These are phyloP conservation scores for Tylopilus cervinicoccineus DNA, from an alignment of 768 basidiomycete species.

Conservation along the genomic window DNA sequence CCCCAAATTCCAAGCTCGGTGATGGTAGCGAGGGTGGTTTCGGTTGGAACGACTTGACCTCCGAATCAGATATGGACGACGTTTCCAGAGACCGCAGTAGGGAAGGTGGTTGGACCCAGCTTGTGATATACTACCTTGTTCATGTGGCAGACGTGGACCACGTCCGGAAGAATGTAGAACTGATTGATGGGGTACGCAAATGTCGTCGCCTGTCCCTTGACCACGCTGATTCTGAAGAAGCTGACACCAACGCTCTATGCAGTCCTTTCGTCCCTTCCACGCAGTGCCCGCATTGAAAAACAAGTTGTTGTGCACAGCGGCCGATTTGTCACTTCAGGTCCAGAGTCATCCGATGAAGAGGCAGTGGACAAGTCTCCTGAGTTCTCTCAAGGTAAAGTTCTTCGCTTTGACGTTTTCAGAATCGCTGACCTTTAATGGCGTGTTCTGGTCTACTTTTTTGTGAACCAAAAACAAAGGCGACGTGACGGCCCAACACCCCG, in stretches of 20 bases:
- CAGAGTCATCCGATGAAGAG: not conserved
- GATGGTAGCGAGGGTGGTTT: constrained; percentile 28
- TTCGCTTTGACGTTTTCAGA: not conserved
- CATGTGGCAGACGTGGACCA: constrained; percentile 35
- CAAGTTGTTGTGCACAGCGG: constrained; percentile 73
- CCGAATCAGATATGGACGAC: constrained; percentile 30
- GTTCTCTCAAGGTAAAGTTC: constrained; percentile 38
- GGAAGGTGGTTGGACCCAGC: constrained; percentile 50
- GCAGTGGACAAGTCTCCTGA: constrained; percentile 36
- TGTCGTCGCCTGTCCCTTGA: not conserved
- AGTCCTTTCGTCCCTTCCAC: constrained; percentile 63
- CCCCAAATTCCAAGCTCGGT: constrained; percentile 44
- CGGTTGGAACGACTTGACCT: constrained; percentile 14
- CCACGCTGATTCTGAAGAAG: constrained; percentile 4
- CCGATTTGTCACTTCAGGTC: constrained; percentile 39
- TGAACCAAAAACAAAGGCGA: constrained; percentile 12
- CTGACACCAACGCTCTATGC: constrained; percentile 51
- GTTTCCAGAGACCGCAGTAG: constrained; percentile 21
- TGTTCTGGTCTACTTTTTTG: not conserved
- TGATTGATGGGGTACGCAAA: constrained; percentile 17
- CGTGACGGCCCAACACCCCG: constrained; percentile 4
- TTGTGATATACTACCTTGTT: constrained; percentile 71
- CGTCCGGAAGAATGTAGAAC: constrained; percentile 39
- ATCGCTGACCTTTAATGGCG: not conserved
- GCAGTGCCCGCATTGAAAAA: constrained; percentile 69